Percentiles rank a stretch among this genome's conserved stretches.
These are phyloP conservation scores for Aspergillus kassunensis DNA, from an alignment of 495 filamentous ascomycete genomes.

Conservation along the genomic window DNA sequence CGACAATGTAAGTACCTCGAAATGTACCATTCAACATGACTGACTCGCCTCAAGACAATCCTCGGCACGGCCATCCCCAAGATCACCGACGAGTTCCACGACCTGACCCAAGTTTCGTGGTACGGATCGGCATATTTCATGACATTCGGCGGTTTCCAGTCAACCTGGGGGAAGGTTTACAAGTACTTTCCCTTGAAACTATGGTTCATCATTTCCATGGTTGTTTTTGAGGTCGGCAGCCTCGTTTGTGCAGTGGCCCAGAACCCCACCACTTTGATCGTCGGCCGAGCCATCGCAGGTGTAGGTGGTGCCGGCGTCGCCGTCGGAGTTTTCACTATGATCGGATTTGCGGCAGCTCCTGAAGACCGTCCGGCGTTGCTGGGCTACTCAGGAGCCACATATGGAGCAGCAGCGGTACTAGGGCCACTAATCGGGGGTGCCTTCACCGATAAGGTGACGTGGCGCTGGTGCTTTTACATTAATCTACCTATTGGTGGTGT, in stretches of 20 bases:
- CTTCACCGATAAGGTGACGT: constrained; percentile 54
- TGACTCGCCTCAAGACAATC: too few species aligned
- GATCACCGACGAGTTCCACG: constrained; percentile 25
- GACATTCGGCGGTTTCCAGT: constrained; percentile 37
- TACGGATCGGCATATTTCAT: constrained; percentile 50
- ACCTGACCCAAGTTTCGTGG: constrained; percentile 43
- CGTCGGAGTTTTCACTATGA: constrained; percentile 23
- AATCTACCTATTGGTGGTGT: constrained; percentile 63
- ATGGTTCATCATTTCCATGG: neutral
- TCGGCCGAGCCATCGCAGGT: constrained; percentile 70
- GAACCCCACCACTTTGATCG: constrained; percentile 47
- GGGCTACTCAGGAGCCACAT: constrained; percentile 64
- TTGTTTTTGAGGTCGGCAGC: constrained; percentile 11
- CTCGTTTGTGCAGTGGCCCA: constrained; percentile 23
- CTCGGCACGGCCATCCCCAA: constrained; percentile 15
- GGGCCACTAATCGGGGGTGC: constrained; percentile 61
- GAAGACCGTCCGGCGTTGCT: constrained; percentile 57
- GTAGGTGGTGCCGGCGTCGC: constrained; percentile 43
- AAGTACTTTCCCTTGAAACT: constrained; percentile 28
- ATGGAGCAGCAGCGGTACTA: constrained; percentile 61
- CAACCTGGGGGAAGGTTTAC: constrained; percentile 40
- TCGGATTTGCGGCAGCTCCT: constrained; percentile 47
- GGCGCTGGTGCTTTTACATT: constrained; percentile 84
- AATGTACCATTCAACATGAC: too few species aligned
- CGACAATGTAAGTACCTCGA: too few species aligned